These are phyloP conservation scores for Cynara cardunculus DNA, from an alignment of 129 eudicot genomes.

Conservation along the genomic window DNA sequence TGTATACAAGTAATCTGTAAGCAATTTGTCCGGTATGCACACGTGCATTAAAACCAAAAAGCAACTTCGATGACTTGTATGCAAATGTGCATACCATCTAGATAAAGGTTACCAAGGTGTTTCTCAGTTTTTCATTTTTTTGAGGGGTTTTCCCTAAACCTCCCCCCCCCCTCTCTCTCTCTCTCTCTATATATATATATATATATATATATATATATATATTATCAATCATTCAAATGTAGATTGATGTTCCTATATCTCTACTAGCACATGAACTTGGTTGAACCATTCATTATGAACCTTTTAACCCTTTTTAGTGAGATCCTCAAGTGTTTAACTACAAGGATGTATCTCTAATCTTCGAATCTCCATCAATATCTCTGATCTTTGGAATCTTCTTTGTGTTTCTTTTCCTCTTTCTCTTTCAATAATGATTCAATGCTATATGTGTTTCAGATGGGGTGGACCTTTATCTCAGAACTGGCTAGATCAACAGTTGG, in stretches of 20 bases:
- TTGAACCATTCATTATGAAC: neutral
- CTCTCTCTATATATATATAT: too few relatives aligned
- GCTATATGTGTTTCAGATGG: constrained; percentile 55
- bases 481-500: constrained; percentile 78
- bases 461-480: constrained; percentile 95
- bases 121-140: neutral
- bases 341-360: too few relatives aligned
- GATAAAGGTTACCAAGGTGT: neutral
- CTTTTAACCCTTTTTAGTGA: neutral
- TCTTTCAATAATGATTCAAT: too few relatives aligned
- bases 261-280: neutral
- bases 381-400: too few relatives aligned
- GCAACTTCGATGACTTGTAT: too few relatives aligned
- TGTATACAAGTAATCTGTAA: neutral
- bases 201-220: too few relatives aligned
- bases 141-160: neutral
- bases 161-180: too few relatives aligned
- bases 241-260: neutral
- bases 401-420: too few relatives aligned
- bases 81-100: neutral
- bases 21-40: neutral
- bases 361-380: too few relatives aligned
- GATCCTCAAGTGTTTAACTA: neutral
- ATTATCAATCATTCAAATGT: neutral
- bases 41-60: too few relatives aligned